Evolutionary conservation across 176 grass and related monocot genomes (phyloP).

Genomic region (Miscanthus lutarioriparius): DNA sequence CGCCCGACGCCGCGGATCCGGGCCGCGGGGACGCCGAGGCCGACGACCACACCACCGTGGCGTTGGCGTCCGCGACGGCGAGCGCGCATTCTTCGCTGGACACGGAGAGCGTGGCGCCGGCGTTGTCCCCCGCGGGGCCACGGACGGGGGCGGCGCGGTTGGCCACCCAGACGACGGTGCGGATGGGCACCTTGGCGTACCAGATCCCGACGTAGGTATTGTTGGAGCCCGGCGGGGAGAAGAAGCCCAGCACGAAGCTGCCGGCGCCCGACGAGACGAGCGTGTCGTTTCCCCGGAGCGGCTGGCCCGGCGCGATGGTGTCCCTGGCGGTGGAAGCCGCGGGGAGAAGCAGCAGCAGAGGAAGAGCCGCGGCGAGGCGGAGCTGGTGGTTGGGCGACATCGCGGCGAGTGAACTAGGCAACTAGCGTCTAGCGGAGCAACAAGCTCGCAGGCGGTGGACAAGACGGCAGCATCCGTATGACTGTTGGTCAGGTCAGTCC

Average conservation of each 20-base stretch:
- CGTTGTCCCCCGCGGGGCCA: neutral
- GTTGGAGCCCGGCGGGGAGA: slow-evolving; percentile 49
- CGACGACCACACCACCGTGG: slow-evolving; percentile 38
- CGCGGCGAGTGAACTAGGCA: neutral
- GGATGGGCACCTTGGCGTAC: slow-evolving; percentile 37
- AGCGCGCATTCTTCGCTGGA: slow-evolving; percentile 26
- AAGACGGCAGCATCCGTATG: neutral
- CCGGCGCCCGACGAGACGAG: slow-evolving; percentile 41
- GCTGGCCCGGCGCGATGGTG: slow-evolving; percentile 35
- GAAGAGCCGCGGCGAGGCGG: neutral
- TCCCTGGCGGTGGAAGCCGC: slow-evolving; percentile 22
- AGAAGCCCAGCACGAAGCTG: slow-evolving; percentile 57
- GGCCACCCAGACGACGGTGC: slow-evolving; percentile 65
- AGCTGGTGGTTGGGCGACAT: slow-evolving; percentile 5
- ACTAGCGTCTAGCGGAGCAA: no score
- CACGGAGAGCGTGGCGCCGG: slow-evolving; percentile 36
- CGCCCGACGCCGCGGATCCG: neutral
- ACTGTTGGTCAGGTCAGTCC: neutral
- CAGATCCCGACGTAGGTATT: slow-evolving; percentile 49
- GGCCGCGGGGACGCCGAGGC: slow-evolving; percentile 12
- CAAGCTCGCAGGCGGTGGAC: neutral
- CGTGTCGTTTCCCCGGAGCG: slow-evolving; percentile 37
- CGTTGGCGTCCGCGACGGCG: slow-evolving; percentile 25
- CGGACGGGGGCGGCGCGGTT: slow-evolving; percentile 45
- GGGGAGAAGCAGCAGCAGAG: neutral